Base-by-base conservation (phyloP, 352 stramenopile genomes). In the Pythium phragmitis region DNA sequence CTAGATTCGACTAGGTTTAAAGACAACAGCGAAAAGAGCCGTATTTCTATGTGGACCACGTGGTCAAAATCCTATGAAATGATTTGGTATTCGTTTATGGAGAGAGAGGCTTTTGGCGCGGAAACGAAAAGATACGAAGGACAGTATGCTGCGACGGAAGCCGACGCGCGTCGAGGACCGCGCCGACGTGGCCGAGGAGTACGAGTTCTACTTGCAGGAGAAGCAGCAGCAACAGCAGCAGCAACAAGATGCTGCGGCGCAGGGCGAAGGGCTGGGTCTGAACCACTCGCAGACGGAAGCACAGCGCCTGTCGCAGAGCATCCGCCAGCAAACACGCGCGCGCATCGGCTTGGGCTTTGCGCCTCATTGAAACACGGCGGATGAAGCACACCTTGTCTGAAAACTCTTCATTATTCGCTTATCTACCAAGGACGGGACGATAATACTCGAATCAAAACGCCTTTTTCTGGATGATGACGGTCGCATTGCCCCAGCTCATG, bases 151-250 rank as follows among this genome's bases (percentile, higher is more conserved):
- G 64, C 75, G 77, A n/a, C 59, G 77, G 12, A 80, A 79, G 53
- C 76, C 82, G 30, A 87, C 82, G 47, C 79, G 80, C 19, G 78
- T 91, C 51, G 80, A 91, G 53, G 77, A 88, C 54, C 77, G 76
- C 51, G 76, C 81, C 8, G 79, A 90, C 59, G 79, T 90, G 17
- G 74, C 80, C 54, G 83, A 82, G 12, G 83, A 92, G 73, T 92
- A 88, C 74, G 78, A 88, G 65, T 46, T 58, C 12, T 92, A 92
- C 60, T 42, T 88, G 36, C 60, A 74, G 33, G 74, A 85, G 45
- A 91, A 89, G 67, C 61, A 87, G 52, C 49, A 67, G 39, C 47
- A 48, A 23, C 42, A 59, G 8, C 1, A 63, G 26, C 16, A 53
- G 2, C 45, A 54, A 17, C 42, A 21, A 16, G 14, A 45, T 7